A percentile compares a stretch with the other conserved stretches of the same genome.
phyloP scores from a whole-genome alignment of 2,329 filamentous ascomycete species.

The Beauveria rudraprayagi region DNA sequence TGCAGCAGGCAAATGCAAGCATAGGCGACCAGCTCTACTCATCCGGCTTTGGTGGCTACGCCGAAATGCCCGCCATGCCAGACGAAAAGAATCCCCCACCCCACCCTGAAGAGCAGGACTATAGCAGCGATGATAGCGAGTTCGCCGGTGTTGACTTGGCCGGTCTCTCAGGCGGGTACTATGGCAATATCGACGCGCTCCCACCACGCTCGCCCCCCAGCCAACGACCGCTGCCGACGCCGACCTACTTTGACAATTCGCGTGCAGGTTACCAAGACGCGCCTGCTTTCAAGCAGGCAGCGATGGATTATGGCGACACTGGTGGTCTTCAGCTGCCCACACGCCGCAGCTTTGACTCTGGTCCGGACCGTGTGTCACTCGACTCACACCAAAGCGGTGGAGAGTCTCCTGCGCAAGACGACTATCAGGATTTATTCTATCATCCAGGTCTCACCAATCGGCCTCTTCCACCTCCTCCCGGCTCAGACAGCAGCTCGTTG shows the following conservation, averaged over 20 bases:
- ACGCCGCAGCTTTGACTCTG: conserved; percentile 84
- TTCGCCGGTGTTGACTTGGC: conserved; percentile 64
- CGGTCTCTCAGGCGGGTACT: conserved; percentile 65
- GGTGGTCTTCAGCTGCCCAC: conserved; percentile 75
- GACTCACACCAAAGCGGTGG: conserved; percentile 49
- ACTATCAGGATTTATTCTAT: conserved; percentile 87
- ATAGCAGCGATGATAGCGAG: conserved; percentile 62
- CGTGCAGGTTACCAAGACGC: conserved; percentile 23
- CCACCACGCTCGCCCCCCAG: conserved; percentile 30
- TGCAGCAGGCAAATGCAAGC: conserved; percentile 66
- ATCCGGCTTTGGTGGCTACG: conserved; percentile 23
- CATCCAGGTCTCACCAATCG: conserved; percentile 68
- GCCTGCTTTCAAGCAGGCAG: conserved; percentile 48
- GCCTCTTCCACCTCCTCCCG: conserved; percentile 56
- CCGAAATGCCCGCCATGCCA: conserved; percentile 22
- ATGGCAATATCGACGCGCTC: conserved; percentile 38
- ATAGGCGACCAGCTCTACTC: conserved; percentile 56
- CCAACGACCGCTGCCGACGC: conserved; percentile 39
- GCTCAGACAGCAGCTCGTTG: conserved; percentile 52
- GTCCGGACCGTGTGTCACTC: conserved; percentile 64
- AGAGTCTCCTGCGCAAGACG: conserved; percentile 60
- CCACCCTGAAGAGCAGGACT: conserved; percentile 39
- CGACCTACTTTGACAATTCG: conserved; percentile 26
- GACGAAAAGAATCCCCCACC: conserved; percentile 33
- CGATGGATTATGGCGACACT: conserved; percentile 83